These are phyloP conservation scores for Uncinocarpus reesii DNA, from an alignment of 2,329 filamentous ascomycete species.

Conservation along the genomic window DNA sequence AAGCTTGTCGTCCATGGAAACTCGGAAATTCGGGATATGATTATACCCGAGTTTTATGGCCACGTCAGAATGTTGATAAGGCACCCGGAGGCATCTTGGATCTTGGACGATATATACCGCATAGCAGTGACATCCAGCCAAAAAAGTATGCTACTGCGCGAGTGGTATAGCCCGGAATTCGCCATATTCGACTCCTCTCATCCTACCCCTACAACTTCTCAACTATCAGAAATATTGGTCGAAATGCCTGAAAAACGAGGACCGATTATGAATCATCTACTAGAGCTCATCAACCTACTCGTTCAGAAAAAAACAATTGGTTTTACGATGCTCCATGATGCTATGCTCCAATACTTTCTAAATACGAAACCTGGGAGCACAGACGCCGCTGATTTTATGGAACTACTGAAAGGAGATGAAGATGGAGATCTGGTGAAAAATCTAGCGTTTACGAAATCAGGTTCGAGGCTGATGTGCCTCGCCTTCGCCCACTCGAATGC, in stretches of 20 bases:
- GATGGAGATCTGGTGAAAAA: constrained; percentile 87
- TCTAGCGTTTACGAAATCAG: constrained; percentile 86
- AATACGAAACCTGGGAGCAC: constrained; percentile 65
- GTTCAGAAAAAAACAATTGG: constrained; percentile 94
- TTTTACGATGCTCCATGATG: constrained; percentile 96
- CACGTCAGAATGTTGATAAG: constrained; percentile 88
- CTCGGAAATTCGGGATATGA: constrained; percentile 70
- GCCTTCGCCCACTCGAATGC: constrained; percentile 74
- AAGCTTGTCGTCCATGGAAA: constrained; percentile 93
- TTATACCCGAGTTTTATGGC: constrained; percentile 91
- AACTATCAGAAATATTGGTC: constrained; percentile 65
- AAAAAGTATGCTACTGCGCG: constrained; percentile 71
- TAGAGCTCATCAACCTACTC: constrained; percentile 79
- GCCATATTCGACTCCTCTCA: constrained; percentile 59
- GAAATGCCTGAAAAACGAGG: constrained; percentile 73
- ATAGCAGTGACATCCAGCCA: constrained; percentile 76
- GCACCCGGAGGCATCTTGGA: constrained; percentile 94
- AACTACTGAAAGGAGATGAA: constrained; percentile 84
- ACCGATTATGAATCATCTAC: constrained; percentile 74
- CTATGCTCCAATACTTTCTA: constrained; percentile 92
- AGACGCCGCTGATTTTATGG: constrained; percentile 77
- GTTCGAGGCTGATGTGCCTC: constrained; percentile 69
- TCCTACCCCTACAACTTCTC: constrained; percentile 44
- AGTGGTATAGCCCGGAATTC: constrained; percentile 96
- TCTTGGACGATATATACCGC: constrained; percentile 92